Percentiles rank a stretch among this genome's conserved stretches.
phyloP scores from a whole-genome alignment of 2,329 filamentous ascomycete species.

The Byssochlamys sp. region DNA sequence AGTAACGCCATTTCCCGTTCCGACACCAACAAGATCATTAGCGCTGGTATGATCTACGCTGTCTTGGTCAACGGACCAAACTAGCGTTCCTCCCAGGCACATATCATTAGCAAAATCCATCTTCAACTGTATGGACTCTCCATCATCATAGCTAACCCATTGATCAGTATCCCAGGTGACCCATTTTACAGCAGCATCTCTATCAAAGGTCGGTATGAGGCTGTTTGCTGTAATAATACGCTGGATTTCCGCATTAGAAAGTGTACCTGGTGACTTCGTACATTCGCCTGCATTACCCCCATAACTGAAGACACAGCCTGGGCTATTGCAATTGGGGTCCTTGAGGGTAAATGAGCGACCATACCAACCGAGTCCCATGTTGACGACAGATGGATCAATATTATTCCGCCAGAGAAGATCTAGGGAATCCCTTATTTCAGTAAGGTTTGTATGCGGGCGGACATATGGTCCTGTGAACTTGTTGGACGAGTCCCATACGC shows the following conservation, averaged over 20 bases:
- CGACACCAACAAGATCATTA: too few relatives aligned
- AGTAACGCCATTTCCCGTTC: too few relatives aligned
- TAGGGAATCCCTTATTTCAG: constrained; percentile 20
- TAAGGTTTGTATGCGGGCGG: constrained; percentile 20
- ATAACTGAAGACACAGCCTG: too few relatives aligned
- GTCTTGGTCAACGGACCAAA: too few relatives aligned
- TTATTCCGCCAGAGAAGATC: constrained; percentile 18
- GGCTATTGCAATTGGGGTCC: constrained; percentile 14
- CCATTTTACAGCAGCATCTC: background rate
- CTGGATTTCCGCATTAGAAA: background rate
- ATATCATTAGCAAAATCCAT: background rate
- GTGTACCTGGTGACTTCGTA: background rate
- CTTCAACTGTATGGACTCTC: background rate
- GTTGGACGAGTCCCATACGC: constrained; percentile 18
- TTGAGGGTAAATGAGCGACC: constrained; percentile 16
- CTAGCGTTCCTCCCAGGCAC: constrained; percentile 2
- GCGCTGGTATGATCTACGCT: too few relatives aligned
- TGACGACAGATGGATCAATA: constrained; percentile 17
- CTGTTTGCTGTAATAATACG: too few relatives aligned
- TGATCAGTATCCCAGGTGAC: background rate
- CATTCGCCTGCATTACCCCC: background rate
- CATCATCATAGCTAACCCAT: background rate
- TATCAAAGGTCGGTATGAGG: too few relatives aligned
- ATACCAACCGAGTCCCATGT: constrained; percentile 23
- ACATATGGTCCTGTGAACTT: constrained; percentile 9